These are phyloP conservation scores for Penicillium capsulatum DNA, from an alignment of 2,329 filamentous ascomycete genomes.

Conservation along the genomic window DNA sequence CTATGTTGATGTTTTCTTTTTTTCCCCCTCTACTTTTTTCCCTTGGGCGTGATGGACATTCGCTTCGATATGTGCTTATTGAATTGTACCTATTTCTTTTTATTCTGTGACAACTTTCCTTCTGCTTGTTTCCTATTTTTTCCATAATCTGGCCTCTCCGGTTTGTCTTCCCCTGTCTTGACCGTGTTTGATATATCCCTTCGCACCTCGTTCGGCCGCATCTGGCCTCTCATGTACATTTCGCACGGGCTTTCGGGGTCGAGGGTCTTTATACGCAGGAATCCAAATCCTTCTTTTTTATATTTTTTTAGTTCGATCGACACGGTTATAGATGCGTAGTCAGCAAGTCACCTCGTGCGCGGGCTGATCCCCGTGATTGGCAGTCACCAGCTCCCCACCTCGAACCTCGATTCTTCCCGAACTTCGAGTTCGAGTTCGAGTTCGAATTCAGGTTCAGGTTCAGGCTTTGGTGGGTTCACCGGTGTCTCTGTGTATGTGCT, in stretches of 20 bases:
- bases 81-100: constrained; percentile 13
- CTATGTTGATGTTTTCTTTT: no score
- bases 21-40: constrained; percentile 16
- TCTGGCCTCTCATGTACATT: constrained; percentile 16
- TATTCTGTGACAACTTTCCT: constrained; percentile 6
- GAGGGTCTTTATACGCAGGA: no score
- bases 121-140: constrained; percentile 2
- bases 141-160: not conserved
- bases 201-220: constrained; percentile 15
- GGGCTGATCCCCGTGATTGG: constrained; percentile 20
- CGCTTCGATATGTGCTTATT: constrained; percentile 26
- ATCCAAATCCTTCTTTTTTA: constrained; percentile 7
- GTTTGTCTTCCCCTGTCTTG: constrained; percentile 4
- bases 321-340: constrained; percentile 3
- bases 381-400: constrained; percentile 19
- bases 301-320: not conserved
- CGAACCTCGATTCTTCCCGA: not conserved
- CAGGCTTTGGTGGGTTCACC: no score
- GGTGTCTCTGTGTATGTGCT: no score
- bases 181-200: constrained; percentile 21
- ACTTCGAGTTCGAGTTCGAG: no score
- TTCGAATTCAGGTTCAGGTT: no score
- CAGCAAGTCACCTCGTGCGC: constrained; percentile 18
- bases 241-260: no score
- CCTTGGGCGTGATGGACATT: constrained; percentile 24